Evolutionary conservation across 73 alveolate genomes (phyloP).

Genomic region (Loxodes magnus): DNA sequence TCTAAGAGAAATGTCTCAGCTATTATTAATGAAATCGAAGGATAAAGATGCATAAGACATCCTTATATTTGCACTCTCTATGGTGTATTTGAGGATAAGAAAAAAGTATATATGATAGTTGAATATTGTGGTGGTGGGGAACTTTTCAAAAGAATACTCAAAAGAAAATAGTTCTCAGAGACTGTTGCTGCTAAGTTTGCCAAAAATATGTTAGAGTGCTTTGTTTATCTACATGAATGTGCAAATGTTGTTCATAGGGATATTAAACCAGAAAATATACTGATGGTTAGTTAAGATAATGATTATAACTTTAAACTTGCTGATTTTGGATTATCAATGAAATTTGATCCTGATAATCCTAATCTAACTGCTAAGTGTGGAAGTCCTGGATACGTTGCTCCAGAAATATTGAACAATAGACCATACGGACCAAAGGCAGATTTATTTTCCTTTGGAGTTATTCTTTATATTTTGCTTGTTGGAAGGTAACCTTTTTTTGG

Average conservation of each 20-base stretch:
- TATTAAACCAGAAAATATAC: slow-evolving; percentile 73
- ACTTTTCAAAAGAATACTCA: slow-evolving; percentile 29
- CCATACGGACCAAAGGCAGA: slow-evolving; percentile 12
- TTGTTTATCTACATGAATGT: slow-evolving; percentile 60
- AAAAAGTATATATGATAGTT: slow-evolving; percentile 29
- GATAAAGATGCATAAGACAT: slow-evolving; percentile 31
- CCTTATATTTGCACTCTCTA: slow-evolving; percentile 33
- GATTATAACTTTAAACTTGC: slow-evolving; percentile 12
- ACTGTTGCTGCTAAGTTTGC: slow-evolving; percentile 6
- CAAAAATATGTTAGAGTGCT: slow-evolving; percentile 29
- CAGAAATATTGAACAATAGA: slow-evolving; percentile 15
- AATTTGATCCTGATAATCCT: neutral
- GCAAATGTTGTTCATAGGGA: slow-evolving; percentile 70
- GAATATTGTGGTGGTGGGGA: slow-evolving; percentile 52
- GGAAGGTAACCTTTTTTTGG: slow-evolving; percentile 24
- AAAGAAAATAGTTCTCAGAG: slow-evolving; percentile 15
- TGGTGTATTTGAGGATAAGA: slow-evolving; percentile 39
- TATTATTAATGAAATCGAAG: slow-evolving; percentile 39
- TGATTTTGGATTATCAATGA: slow-evolving; percentile 25
- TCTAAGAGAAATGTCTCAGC: slow-evolving; percentile 16
- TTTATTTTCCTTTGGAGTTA: slow-evolving; percentile 30
- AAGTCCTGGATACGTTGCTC: slow-evolving; percentile 33
- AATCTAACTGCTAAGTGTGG: slow-evolving; percentile 23
- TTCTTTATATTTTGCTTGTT: slow-evolving; percentile 9
- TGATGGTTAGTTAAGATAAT: slow-evolving; percentile 26